Conservation (phyloP, 2,329 filamentous ascomycete species). For the Colletotrichum lentis region DNA sequence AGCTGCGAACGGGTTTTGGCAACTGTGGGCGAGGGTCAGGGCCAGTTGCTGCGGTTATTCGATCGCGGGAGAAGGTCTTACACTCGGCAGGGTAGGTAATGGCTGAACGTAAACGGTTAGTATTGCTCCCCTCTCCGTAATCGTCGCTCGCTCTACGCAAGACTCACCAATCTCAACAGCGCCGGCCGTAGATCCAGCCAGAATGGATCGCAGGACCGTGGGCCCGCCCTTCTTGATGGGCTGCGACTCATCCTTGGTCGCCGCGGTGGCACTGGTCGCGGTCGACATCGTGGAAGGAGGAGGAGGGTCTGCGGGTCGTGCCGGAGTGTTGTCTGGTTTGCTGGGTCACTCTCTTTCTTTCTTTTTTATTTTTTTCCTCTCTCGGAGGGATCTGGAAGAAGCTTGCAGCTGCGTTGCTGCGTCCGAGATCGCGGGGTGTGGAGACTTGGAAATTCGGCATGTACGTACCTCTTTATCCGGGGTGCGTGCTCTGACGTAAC, state of each 20-base stretch:
- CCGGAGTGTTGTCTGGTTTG: constrained; percentile 9
- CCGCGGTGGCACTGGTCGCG: constrained; percentile 39
- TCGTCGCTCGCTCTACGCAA: background rate
- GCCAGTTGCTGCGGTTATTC: constrained; percentile 93
- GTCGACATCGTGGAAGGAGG: constrained; percentile 26
- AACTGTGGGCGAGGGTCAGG: constrained; percentile 53
- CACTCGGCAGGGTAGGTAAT: constrained; percentile 96
- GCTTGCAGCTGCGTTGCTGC: constrained; percentile 18
- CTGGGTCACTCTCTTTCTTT: background rate
- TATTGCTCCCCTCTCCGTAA: background rate
- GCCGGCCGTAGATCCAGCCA: constrained; percentile 92
- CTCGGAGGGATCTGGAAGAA: background rate
- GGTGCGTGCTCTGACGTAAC: constrained; percentile 19
- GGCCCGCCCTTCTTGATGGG: constrained; percentile 61
- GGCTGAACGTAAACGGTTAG: constrained; percentile 53
- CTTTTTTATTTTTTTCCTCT: constrained; percentile 18
- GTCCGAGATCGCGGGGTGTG: constrained; percentile 38
- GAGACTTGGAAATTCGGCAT: background rate
- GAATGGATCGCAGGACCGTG: constrained; percentile 84
- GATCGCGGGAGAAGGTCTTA: constrained; percentile 49
- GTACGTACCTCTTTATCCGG: constrained; percentile 11
- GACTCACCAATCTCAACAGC: constrained; percentile 87
- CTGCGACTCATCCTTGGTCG: constrained; percentile 41
- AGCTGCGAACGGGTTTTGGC: constrained; percentile 71
- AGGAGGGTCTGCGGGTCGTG: constrained; percentile 17